These are phyloP conservation scores for Malus fusca DNA, from an alignment of 306 rosid genomes.

Conservation along the genomic window DNA sequence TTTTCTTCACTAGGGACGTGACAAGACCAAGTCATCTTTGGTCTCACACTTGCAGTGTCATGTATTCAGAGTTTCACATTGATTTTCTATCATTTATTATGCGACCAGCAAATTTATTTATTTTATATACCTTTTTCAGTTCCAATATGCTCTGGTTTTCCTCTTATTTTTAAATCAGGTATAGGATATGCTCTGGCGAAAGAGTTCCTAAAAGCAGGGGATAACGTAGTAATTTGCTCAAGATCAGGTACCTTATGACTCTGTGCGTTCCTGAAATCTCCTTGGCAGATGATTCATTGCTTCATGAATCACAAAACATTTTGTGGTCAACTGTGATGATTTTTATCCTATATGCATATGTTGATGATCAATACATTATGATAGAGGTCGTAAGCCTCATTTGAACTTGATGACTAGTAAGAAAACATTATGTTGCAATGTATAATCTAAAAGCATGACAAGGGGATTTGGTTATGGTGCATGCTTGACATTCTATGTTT, in stretches of 20 bases:
- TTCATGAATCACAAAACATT: constrained; percentile 3
- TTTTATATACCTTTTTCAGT: neutral
- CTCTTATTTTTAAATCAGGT: constrained; percentile 41
- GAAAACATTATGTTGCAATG: neutral
- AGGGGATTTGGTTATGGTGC: neutral
- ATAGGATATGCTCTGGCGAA: constrained; percentile 78
- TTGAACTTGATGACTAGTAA: neutral
- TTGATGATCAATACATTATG: neutral
- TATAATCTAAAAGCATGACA: neutral
- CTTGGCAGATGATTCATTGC: constrained; percentile 5
- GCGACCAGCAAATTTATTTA: neutral
- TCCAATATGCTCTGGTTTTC: constrained; percentile 4
- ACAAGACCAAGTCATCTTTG: too few relatives aligned
- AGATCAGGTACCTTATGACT: constrained; percentile 49
- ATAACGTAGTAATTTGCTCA: constrained; percentile 69
- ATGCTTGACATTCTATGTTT: neutral
- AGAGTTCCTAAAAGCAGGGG: constrained; percentile 85
- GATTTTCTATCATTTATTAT: neutral
- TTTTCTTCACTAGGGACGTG: too few relatives aligned
- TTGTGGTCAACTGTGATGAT: neutral
- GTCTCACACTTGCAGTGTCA: too few relatives aligned
- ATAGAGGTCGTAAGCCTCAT: neutral
- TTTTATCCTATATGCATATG: neutral
- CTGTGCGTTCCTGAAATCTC: constrained; percentile 1
- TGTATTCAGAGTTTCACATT: too few relatives aligned